Percentiles rank a stretch among this genome's conserved stretches.
phyloP scores from a whole-genome alignment of 768 basidiomycete species.

The Leccinum broughii region DNA sequence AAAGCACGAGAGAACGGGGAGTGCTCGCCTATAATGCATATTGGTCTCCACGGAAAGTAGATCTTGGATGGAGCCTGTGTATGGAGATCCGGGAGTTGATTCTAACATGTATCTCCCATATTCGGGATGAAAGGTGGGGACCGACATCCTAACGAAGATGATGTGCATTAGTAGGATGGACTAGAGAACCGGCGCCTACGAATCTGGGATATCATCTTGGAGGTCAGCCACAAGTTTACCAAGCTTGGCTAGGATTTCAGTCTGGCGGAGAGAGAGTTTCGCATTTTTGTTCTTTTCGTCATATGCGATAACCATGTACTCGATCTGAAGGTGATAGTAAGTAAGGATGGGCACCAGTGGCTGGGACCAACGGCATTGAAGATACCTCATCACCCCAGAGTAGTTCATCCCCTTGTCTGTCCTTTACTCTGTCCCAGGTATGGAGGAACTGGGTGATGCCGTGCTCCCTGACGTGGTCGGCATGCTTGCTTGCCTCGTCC shows the following conservation, averaged over 20 bases:
- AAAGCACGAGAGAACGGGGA: neutral
- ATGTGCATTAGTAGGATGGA: neutral
- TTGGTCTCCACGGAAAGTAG: conserved; percentile 88
- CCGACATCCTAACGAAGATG: conserved; percentile 49
- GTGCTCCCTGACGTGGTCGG: conserved; percentile 87
- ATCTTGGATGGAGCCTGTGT: conserved; percentile 84
- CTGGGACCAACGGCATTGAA: conserved; percentile 1
- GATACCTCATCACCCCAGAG: conserved; percentile 98
- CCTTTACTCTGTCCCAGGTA: conserved; percentile 91
- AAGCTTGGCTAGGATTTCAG: conserved; percentile 86
- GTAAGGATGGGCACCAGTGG: conserved; percentile 13
- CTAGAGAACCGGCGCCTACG: conserved; percentile 43
- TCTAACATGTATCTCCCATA: conserved; percentile 99
- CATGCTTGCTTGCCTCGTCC: conserved; percentile 85
- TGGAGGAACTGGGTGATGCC: conserved; percentile 95
- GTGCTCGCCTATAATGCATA: conserved; percentile 83
- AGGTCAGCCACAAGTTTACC: conserved; percentile 67
- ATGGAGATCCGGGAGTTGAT: conserved; percentile 94
- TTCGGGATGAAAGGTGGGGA: conserved; percentile 96
- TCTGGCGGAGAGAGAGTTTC: conserved; percentile 89
- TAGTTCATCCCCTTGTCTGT: conserved; percentile 85
- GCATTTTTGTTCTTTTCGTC: conserved; percentile 79
- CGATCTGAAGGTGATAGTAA: conserved; percentile 55
- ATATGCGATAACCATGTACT: conserved; percentile 93
- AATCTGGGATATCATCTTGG: conserved; percentile 46